Evolutionary conservation across 108 stramenopile genomes (phyloP), one percentile per base, ranked within the genome.

Genomic region (Nannochloropsis oceanica): DNA sequence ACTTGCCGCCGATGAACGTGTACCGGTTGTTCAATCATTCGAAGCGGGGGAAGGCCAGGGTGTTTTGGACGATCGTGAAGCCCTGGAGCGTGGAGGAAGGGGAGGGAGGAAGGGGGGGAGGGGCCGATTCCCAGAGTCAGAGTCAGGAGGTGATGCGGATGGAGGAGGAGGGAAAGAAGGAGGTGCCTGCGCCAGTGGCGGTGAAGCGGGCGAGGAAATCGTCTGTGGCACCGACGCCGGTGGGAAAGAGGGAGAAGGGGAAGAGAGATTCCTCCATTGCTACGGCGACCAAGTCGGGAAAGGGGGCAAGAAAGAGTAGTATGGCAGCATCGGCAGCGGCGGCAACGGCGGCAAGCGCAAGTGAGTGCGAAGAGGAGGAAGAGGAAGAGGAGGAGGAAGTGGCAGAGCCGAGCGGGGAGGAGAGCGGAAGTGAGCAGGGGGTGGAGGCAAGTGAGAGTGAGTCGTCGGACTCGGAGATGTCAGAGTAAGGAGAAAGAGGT

Each of bases 21-120:
- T 98, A 98, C 85, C 86, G 95, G 50, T 90, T 97, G 27, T 90
- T 95, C 85, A 98, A 98, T 90, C 97, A 96, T 87, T 94, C 94
- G 26, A 90, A 86, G 83, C 89, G 86, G 14, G 91, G 89, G 12
- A 86, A 92, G 82, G 93, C 92, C 79, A 84, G 90, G 44, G 89
- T 98, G 86, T 96, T 94, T 80, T 98, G 96, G 96, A 94, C 93
- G 12, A 95, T 98, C 85, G 93, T 98, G 73, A 93, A 90, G 46
- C 83, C 86, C 0, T 18, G 59, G 59, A 73, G 59, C 59, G 59
- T n/a, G 59, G 59, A 73, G 59, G 59, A 73, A n/a, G 59, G n/a
- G 59, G 59, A 73, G 59, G 59, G 59, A 18, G 59, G 59, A n/a
- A n/a, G 22, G 59, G 59, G 59, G 22, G 59, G 59, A n/a, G 34